These are phyloP conservation scores for Geopyxis carbonaria DNA, from an alignment of 495 filamentous ascomycete species.

Conservation along the genomic window DNA sequence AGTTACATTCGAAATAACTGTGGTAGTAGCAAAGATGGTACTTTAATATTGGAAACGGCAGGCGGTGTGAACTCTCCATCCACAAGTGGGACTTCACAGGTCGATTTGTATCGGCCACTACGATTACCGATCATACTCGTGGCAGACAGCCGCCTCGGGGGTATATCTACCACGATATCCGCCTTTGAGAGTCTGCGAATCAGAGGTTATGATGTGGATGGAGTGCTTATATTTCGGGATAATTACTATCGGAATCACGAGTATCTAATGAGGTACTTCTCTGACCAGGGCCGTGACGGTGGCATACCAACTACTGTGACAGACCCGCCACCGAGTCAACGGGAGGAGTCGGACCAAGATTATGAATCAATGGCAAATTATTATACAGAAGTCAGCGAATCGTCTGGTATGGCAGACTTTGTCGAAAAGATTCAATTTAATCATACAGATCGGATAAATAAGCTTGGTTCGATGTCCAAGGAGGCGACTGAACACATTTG, in stretches of 20 bases:
- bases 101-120: slow-evolving; percentile 53
- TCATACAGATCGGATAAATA: slow-evolving; percentile 36
- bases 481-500: slow-evolving; percentile 46
- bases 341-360: slow-evolving; percentile 27
- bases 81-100: slow-evolving; percentile 56
- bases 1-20: too few relatives aligned
- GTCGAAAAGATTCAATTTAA: slow-evolving; percentile 33
- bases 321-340: slow-evolving; percentile 34
- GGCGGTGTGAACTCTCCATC: slow-evolving; percentile 60
- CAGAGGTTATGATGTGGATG: slow-evolving; percentile 56
- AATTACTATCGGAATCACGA: slow-evolving; percentile 44
- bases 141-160: slow-evolving; percentile 52
- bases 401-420: slow-evolving; percentile 16
- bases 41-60: slow-evolving; percentile 54
- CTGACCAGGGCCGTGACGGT: too few relatives aligned
- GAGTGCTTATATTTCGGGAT: slow-evolving; percentile 46
- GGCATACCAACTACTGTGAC: slow-evolving; percentile 38
- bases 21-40: too few relatives aligned
- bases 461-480: slow-evolving; percentile 40
- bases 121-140: slow-evolving; percentile 55
- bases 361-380: slow-evolving; percentile 40
- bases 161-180: slow-evolving; percentile 56
- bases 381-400: slow-evolving; percentile 35
- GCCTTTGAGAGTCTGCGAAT: slow-evolving; percentile 56
- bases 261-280: slow-evolving; percentile 48